Base-by-base conservation (phyloP, 1,284 basidiomycete species). In the Trametes hirsuta region DNA sequence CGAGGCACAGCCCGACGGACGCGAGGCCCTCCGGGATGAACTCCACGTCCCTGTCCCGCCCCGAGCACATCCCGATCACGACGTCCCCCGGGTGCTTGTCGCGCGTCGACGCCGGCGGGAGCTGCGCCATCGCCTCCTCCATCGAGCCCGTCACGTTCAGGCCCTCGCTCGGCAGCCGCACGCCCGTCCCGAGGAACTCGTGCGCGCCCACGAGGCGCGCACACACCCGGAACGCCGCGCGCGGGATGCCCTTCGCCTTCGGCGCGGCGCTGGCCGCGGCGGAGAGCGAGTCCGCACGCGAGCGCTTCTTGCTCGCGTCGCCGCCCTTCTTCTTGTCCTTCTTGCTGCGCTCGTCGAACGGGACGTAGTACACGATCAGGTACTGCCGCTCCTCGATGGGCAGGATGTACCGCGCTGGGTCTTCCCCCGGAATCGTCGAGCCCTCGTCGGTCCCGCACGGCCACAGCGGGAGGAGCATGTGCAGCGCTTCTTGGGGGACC, bases 381-480 rank as follows among this genome's bases (percentile, higher is more conserved):
- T 88, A 93, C 62, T 84, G 82, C 1, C 89, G 81, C 25, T 85
- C 78, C 57, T 84, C 79, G 36, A 82, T 74, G 3, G 80, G 78
- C 34, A 85, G 75, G 40, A 66, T 58, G 45, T 77, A 69, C 18
- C 79, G 76, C 6, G 74, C 58, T 15, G 70, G 66, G 52, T 76
- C 77, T 14, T 75, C 73, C 57, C 59, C 54, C 4, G 53, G 50
- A 35, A 68, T 61, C 30, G 67, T 65, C 44, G 67, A 71, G 15
- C 69, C 66, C 0, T 80, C 68, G 68, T 90, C 90, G 0, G 84
- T 88, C 66, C 88, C 86, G n/a, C 85, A 83, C 10, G 88, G 85
- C 90, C 90, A 93, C 39, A 93, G 78, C 4, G 90, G 90, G n/a
- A 93, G 77, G 21, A 93, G 79, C 91, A 93, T 92, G 72, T 88